Evolutionary conservation across 2,329 filamentous ascomycete genomes (phyloP), one percentile per base, ranked within the genome.

Genomic region (Lachnellula hyalina): DNA sequence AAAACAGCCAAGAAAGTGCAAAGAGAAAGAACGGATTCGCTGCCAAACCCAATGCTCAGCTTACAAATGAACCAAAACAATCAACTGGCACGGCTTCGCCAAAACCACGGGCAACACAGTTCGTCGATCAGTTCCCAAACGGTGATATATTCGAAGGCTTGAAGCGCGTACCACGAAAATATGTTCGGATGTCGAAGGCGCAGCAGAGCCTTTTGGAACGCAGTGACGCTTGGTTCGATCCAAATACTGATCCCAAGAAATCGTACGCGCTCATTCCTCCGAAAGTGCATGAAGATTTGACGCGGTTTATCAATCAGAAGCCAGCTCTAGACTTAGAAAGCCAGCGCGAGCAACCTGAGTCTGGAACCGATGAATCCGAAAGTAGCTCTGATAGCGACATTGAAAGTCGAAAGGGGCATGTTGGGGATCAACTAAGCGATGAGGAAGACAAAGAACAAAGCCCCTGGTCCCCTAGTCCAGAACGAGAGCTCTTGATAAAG

Each of bases 131-230:
- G 46, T 50, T 58, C 56, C 57, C 62, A 14, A 51, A 57, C 4
- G 53, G 66, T 17, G 67, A 63, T 34, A 67, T 61, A 7, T 68
- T 67, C 41, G 47, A 60, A 46, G 59, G 60, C 4, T 42, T 60
- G 6, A 61, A 60, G 19, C 54, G 60, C 17, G 74, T 81, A 52
- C 67, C 69, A 32, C 70, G 68, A 17, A 67, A 63, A 44, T 74
- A 78, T 60, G 65, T 78, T 34, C 69, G 63, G 23, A 77, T 82
- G 50, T 73, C 77, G 2, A 69, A 66, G 25, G 72, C 78, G 15
- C 83, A 86, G 61, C 63, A 67, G 44, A 61, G 70, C 8, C 68
- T 85, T 5, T 67, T 86, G 1, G 72, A 75, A 5, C 65, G 71
- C 11, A 57, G 68, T 5, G 70, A 75, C 15, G 78, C 71, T 6